phyloP scores from a whole-genome alignment of 345 rosid genomes.

The Eucalyptus erythrocorys region DNA sequence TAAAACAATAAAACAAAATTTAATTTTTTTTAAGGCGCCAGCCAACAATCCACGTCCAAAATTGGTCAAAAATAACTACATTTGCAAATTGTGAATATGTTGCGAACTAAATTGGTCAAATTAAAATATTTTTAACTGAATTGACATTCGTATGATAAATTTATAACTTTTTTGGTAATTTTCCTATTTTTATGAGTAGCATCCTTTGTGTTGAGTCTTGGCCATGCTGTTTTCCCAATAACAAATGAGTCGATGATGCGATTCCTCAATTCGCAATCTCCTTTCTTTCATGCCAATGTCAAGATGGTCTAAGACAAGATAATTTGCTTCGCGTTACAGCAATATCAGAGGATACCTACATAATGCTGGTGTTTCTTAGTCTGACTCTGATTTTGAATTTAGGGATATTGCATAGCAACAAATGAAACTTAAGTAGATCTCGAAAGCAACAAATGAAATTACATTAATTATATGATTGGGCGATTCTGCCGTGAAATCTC shows the following conservation, averaged over 20 bases:
- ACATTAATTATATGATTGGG: background rate
- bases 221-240: background rate
- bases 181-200: background rate
- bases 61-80: too few species aligned
- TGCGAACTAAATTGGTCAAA: accelerated
- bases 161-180: too few species aligned
- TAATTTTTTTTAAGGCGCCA: too few species aligned
- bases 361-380: background rate
- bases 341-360: background rate
- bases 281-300: background rate
- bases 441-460: background rate
- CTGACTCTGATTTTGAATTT: background rate
- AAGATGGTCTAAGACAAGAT: background rate
- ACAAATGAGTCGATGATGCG: background rate
- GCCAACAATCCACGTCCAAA: accelerated
- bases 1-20: too few species aligned
- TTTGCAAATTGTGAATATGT: background rate
- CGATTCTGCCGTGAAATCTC: background rate
- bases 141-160: accelerated
- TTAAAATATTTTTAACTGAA: accelerated
- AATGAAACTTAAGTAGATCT: background rate
- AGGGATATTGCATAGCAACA: background rate
- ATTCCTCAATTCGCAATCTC: background rate
- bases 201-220: background rate
- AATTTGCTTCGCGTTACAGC: background rate